Percentiles rank a stretch among this genome's conserved stretches.
phyloP scores from a whole-genome alignment of 352 stramenopile species.

The Phytophthora agathidicida region DNA sequence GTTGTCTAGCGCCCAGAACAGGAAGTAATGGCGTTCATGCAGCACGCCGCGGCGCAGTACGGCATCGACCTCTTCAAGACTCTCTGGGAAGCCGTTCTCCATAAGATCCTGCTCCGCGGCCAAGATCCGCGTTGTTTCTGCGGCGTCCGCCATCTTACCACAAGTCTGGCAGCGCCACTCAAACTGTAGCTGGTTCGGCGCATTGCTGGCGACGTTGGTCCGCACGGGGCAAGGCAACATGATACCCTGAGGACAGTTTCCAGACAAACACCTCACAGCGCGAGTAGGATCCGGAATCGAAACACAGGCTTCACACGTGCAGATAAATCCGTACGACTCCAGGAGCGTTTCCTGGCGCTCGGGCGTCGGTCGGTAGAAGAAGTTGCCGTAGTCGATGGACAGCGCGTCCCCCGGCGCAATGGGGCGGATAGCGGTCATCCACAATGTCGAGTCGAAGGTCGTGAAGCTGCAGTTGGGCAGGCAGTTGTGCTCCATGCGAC shows the following conservation, averaged over 20 bases:
- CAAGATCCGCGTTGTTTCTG: constrained; percentile 44
- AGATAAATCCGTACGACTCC: constrained; percentile 73
- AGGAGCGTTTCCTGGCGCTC: constrained; percentile 64
- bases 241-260: constrained; percentile 40
- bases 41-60: constrained; percentile 54
- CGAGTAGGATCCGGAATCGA: constrained; percentile 57
- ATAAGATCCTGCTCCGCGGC: constrained; percentile 56
- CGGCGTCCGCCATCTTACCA: constrained; percentile 34
- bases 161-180: constrained; percentile 66
- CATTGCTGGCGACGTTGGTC: constrained; percentile 24
- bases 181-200: constrained; percentile 51
- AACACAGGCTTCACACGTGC: constrained; percentile 62
- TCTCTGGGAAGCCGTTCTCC: constrained; percentile 68
- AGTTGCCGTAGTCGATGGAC: constrained; percentile 84
- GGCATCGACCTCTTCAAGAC: constrained; percentile 57
- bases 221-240: constrained; percentile 54
- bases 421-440: constrained; percentile 77
- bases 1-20: constrained; percentile 79
- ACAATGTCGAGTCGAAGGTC: constrained; percentile 68
- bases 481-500: constrained; percentile 80
- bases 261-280: constrained; percentile 54
- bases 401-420: constrained; percentile 65
- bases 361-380: constrained; percentile 71
- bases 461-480: constrained; percentile 78
- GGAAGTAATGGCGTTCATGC: constrained; percentile 72